Conservation (phyloP, 352 stramenopile species). For the Phytopythium litorale region DNA sequence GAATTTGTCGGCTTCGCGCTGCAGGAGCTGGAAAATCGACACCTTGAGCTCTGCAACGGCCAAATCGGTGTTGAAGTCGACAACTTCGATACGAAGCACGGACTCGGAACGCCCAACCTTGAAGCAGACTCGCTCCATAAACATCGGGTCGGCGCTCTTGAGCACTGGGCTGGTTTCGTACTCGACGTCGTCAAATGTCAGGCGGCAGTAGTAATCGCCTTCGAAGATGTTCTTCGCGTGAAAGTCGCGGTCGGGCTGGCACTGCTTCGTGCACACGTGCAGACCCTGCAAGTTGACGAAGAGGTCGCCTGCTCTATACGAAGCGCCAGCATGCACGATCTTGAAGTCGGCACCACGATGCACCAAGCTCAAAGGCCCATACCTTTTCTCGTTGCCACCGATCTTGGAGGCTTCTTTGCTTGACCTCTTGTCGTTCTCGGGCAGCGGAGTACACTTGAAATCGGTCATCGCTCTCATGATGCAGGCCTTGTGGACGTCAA, state of each 20-base stretch:
- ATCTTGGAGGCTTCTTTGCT: not conserved
- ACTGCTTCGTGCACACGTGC: constrained; percentile 85
- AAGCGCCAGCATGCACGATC: constrained; percentile 39
- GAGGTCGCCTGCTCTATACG: constrained; percentile 43
- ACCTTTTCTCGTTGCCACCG: constrained; percentile 1
- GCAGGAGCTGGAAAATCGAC: constrained; percentile 78
- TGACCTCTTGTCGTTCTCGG: constrained; percentile 20
- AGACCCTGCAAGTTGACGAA: constrained; percentile 78
- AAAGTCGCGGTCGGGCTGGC: constrained; percentile 45
- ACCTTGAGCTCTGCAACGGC: constrained; percentile 63
- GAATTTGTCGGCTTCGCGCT: constrained; percentile 66
- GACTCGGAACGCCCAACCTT: constrained; percentile 56
- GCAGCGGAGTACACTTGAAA: constrained; percentile 48
- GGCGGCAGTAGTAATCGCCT: constrained; percentile 79
- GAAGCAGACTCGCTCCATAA: constrained; percentile 80
- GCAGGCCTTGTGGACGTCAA: constrained; percentile 83
- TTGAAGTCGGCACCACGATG: constrained; percentile 35
- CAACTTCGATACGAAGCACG: constrained; percentile 63
- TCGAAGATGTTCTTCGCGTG: constrained; percentile 88
- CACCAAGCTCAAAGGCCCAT: constrained; percentile 9
- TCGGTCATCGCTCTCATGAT: constrained; percentile 87
- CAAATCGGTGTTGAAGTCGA: constrained; percentile 81
- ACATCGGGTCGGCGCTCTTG: constrained; percentile 86
- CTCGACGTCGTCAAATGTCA: constrained; percentile 59
- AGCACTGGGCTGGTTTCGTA: constrained; percentile 82